Conservation (phyloP, 2,329 filamentous ascomycete species). For the Epichloe gansuensis region DNA sequence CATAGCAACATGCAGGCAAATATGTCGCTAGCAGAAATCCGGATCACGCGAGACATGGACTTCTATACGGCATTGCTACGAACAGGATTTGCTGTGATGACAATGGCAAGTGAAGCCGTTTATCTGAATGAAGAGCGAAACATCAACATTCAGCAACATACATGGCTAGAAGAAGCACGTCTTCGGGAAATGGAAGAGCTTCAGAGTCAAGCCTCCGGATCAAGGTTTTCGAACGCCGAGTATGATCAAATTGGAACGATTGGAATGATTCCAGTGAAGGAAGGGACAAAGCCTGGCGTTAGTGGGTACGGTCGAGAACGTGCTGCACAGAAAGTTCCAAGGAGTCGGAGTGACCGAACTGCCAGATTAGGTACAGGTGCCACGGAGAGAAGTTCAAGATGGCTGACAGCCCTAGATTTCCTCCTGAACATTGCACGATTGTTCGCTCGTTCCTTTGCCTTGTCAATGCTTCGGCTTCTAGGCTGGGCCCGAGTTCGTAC, state of each 20-base stretch:
- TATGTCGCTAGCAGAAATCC: constrained; percentile 67
- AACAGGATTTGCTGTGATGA: constrained; percentile 76
- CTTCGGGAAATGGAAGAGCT: constrained; percentile 60
- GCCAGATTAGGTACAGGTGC: constrained; percentile 60
- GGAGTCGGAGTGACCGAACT: constrained; percentile 32
- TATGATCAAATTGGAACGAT: constrained; percentile 42
- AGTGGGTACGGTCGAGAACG: constrained; percentile 59
- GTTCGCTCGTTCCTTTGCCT: constrained; percentile 19
- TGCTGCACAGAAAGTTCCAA: constrained; percentile 45
- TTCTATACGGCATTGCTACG: constrained; percentile 87
- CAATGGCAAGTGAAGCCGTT: constrained; percentile 88
- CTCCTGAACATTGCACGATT: constrained; percentile 54
- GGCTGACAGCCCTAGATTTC: constrained; percentile 66
- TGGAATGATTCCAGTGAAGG: constrained; percentile 41
- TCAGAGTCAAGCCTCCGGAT: constrained; percentile 36
- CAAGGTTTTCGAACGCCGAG: constrained; percentile 32
- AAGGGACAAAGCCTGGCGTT: constrained; percentile 26
- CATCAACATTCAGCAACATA: constrained; percentile 61
- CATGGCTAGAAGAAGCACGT: constrained; percentile 86
- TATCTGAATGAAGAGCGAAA: constrained; percentile 81
- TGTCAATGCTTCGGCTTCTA: constrained; percentile 40
- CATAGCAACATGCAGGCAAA: constrained; percentile 89
- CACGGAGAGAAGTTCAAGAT: constrained; percentile 63
- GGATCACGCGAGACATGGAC: constrained; percentile 77
- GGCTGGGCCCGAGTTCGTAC: constrained; percentile 30